phyloP scores from a whole-genome alignment of 2,329 filamentous ascomycete species.

The Alternaria infectoria region DNA sequence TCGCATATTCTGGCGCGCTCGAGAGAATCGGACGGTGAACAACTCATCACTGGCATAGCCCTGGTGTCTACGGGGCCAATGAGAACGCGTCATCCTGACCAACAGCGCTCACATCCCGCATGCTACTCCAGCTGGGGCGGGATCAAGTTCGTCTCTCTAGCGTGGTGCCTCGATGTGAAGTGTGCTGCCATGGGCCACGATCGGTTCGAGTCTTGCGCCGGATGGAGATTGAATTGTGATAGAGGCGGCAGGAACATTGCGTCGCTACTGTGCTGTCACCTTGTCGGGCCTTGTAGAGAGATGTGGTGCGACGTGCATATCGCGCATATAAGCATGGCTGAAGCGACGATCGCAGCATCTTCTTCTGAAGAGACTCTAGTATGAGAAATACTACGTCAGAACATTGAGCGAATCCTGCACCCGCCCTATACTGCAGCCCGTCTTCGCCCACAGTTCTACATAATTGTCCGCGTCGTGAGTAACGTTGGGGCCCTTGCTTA shows the following conservation, averaged over 20 bases:
- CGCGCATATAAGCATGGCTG: conserved; percentile 35
- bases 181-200: conserved; percentile 28
- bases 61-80: conserved; percentile 27
- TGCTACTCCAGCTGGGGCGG: conserved; percentile 20
- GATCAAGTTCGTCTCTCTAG: conserved; percentile 11
- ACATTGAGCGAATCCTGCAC: neutral
- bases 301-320: conserved; percentile 35
- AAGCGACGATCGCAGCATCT: conserved; percentile 16
- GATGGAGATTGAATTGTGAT: conserved; percentile 25
- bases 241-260: conserved; percentile 21
- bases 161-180: conserved; percentile 24
- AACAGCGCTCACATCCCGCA: conserved; percentile 6
- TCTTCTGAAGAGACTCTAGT: neutral
- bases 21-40: conserved; percentile 26
- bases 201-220: conserved; percentile 23
- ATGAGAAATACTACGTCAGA: neutral
- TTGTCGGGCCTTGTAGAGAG: neutral
- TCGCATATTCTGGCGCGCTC: conserved; percentile 27
- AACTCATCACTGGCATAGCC: conserved; percentile 42
- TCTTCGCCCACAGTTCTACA: neutral
- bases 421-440: neutral
- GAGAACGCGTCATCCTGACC: conserved; percentile 8
- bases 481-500: conserved; percentile 24
- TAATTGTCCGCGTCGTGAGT: conserved; percentile 14
- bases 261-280: conserved; percentile 30